Percentiles rank a stretch among this genome's conserved stretches.
Evolutionary conservation across 1,284 basidiomycete species (phyloP).

Genomic region (Fomitopsis pinicola): DNA sequence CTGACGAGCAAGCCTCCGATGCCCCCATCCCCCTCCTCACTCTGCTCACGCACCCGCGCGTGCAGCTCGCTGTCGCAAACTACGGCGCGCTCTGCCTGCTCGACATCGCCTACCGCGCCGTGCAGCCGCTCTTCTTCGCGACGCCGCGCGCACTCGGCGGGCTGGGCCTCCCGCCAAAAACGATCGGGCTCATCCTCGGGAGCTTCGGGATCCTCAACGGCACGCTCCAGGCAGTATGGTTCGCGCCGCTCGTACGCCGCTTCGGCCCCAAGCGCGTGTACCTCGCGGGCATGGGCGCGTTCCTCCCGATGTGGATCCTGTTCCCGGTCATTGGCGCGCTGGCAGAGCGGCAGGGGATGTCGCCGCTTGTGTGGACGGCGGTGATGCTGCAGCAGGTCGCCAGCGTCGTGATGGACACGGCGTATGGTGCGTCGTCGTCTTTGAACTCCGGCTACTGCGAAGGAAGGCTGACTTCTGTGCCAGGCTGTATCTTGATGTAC

Average conservation of each 20-base stretch:
- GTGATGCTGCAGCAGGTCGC: constrained; percentile 27
- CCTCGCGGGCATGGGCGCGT: constrained; percentile 42
- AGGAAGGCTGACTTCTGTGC: neutral
- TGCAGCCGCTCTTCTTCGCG: constrained; percentile 65
- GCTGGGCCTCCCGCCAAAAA: constrained; percentile 54
- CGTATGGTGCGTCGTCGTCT: constrained; percentile 28
- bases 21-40: constrained; percentile 39
- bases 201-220: constrained; percentile 59
- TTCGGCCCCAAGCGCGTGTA: constrained; percentile 57
- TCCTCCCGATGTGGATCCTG: constrained; percentile 44
- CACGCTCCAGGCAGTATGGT: constrained; percentile 54
- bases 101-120: constrained; percentile 59
- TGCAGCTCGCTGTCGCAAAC: constrained; percentile 58
- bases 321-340: constrained; percentile 55
- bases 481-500: constrained; percentile 39
- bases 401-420: constrained; percentile 29
- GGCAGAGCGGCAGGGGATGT: constrained; percentile 19
- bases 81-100: constrained; percentile 66
- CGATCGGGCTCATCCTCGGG: constrained; percentile 57
- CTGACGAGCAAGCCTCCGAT: constrained; percentile 13
- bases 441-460: neutral
- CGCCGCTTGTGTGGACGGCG: constrained; percentile 23
- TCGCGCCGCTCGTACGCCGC: constrained; percentile 47
- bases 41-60: constrained; percentile 33
- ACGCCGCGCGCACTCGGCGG: constrained; percentile 64